Percentiles rank a stretch among this genome's conserved stretches.
phyloP scores from a whole-genome alignment of 176 grass and related monocot genomes.

The Triticum timopheevii region DNA sequence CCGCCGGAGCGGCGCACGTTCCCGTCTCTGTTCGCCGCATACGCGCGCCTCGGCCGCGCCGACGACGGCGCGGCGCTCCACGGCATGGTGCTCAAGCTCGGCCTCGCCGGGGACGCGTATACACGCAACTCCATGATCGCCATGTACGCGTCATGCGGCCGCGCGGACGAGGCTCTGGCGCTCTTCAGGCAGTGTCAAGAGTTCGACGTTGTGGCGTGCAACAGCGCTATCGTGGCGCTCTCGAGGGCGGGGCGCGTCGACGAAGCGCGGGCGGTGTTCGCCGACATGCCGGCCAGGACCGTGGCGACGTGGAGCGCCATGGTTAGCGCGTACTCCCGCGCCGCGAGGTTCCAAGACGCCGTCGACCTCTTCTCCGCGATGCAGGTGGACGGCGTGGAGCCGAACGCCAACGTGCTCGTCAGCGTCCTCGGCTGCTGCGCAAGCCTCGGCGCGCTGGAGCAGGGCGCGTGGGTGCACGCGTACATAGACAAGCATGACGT shows the following conservation, averaged over 20 bases:
- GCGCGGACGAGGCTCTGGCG: slow-evolving; percentile 32
- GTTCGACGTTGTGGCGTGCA: slow-evolving; percentile 64
- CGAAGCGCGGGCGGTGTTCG: slow-evolving; percentile 52
- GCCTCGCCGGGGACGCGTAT: slow-evolving; percentile 46
- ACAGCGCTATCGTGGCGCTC: slow-evolving; percentile 64
- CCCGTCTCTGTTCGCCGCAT: slow-evolving; percentile 52
- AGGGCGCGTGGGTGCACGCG: slow-evolving; percentile 62
- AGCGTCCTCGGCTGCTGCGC: slow-evolving; percentile 63
- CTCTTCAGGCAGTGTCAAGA: slow-evolving; percentile 29
- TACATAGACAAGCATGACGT: slow-evolving; percentile 47
- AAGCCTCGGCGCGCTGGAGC: slow-evolving; percentile 55
- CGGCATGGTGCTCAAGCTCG: slow-evolving; percentile 75
- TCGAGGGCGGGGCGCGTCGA: slow-evolving; percentile 41
- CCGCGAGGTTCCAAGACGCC: slow-evolving; percentile 39
- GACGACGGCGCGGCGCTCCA: slow-evolving; percentile 51
- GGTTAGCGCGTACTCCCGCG: slow-evolving; percentile 54
- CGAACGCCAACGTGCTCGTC: slow-evolving; percentile 62
- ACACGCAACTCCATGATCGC: slow-evolving; percentile 65
- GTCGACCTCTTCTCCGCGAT: slow-evolving; percentile 57
- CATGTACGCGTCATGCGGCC: slow-evolving; percentile 59
- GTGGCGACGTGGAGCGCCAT: slow-evolving; percentile 72
- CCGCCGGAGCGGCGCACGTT: slow-evolving; percentile 51
- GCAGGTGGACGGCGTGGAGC: slow-evolving; percentile 54
- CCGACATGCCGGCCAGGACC: slow-evolving; percentile 54
- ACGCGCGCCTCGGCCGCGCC: slow-evolving; percentile 41